Evolutionary conservation across 768 basidiomycete species (phyloP).

Genomic region (Termitomyces sp.): DNA sequence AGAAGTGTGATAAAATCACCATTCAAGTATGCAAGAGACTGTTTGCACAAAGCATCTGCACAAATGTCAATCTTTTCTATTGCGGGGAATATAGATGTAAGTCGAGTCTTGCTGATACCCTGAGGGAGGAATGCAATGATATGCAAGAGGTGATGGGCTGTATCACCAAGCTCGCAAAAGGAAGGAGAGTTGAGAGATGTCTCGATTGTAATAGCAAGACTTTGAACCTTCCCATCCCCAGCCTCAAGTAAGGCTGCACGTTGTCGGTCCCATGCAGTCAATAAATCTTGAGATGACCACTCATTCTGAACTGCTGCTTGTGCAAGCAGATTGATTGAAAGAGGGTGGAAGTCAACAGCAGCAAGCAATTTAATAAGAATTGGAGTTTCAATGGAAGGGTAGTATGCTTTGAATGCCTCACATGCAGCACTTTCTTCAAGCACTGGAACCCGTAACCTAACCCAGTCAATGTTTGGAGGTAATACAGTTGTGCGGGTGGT

Average conservation of each 20-base stretch:
- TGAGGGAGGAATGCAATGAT: background rate
- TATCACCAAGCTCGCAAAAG: background rate
- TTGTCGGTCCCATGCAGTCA: constrained; percentile 1
- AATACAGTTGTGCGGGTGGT: background rate
- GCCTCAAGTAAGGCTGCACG: background rate
- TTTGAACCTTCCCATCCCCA: constrained; percentile 8
- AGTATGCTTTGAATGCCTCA: background rate
- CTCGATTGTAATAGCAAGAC: constrained; percentile 6
- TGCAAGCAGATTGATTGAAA: background rate
- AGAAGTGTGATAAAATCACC: background rate
- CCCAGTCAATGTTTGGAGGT: background rate
- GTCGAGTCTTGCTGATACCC: background rate
- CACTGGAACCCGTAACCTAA: background rate
- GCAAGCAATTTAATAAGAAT: background rate
- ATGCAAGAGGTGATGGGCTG: background rate
- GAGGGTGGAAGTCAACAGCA: background rate
- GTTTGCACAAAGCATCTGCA: background rate
- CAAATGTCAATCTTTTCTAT: background rate
- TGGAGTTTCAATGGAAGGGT: background rate
- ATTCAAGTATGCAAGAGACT: background rate
- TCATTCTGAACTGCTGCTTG: background rate
- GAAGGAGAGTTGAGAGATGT: constrained; percentile 10
- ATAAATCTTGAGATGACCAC: background rate
- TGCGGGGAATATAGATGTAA: background rate
- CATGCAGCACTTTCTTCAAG: background rate